Evolutionary conservation across 78 protist genomes (phyloP).

Genomic region (Dictyostelium capitatum): DNA sequence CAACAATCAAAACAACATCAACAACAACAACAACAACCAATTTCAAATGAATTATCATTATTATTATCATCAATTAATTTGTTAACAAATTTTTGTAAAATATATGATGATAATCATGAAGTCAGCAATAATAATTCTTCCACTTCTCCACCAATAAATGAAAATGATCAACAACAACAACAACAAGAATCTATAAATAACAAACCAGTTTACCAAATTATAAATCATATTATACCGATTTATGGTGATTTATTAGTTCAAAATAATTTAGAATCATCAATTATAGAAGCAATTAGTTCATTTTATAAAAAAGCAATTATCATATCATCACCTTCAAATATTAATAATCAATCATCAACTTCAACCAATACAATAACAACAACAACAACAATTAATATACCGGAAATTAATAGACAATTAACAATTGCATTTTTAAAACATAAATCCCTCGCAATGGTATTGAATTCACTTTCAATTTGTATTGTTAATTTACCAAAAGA

Average conservation of each 20-base stretch:
- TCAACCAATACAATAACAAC: not conserved
- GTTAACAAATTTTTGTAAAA: conserved; percentile 21
- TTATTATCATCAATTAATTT: conserved; percentile 23
- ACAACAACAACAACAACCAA: not conserved
- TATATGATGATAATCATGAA: conserved; percentile 26
- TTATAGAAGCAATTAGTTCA: conserved; percentile 51
- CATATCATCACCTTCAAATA: not conserved
- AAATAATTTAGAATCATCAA: not conserved
- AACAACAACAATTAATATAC: not conserved
- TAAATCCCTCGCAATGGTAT: not conserved
- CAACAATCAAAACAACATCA: not conserved
- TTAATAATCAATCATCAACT: not conserved
- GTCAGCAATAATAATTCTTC: too few relatives aligned
- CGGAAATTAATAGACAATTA: conserved; percentile 27
- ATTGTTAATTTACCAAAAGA: not conserved
- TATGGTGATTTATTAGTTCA: conserved; percentile 17
- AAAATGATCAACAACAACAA: not conserved
- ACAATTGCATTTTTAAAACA: conserved; percentile 8
- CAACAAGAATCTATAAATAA: not conserved
- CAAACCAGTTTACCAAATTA: conserved; percentile 29
- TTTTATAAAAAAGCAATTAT: conserved; percentile 21
- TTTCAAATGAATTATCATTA: not conserved
- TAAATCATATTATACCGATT: conserved; percentile 20
- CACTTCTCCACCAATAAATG: not conserved
- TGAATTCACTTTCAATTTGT: not conserved